Base-by-base conservation (phyloP, 2,329 filamentous ascomycete species). In the Trichoderma aggressivum region DNA sequence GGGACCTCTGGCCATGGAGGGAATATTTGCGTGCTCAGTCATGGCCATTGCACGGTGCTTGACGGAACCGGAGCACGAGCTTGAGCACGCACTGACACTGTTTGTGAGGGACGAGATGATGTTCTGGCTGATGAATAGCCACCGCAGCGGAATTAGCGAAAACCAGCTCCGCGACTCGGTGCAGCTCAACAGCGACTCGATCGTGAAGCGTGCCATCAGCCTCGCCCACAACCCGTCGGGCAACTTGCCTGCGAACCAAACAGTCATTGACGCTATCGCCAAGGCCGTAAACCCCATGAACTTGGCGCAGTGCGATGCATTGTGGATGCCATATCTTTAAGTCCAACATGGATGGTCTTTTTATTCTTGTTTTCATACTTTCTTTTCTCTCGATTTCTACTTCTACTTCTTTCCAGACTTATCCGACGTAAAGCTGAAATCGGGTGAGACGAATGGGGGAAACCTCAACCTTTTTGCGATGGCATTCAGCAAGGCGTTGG, bases 71-170 rank as follows among this genome's bases (percentile, higher is more conserved):
- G 89, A 92, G 78, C 88, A 89, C 77, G 94, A 98, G 81, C 88
- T 99, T n/a, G 96, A 97, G 79, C 94, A 98, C 81, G 94, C 97
- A 72, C 88, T 99, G 63, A 93, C 91, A 70, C 89, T 99, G 72
- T 98, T 98, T 80, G 96, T 99, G 73, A 90, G 96, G 7, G 96
- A 99, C 78, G 96, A 99, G 82, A 97, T 99, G 88, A 94, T 95
- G 75, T 97, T 94, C 83, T 99, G 96, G 96, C 94, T 94, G 76
- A 97, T 92, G 3, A 92, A 90, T 74, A 88, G 85, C 74, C 93
- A 97, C 79, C 89, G 94, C 14, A 80, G 78, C 53, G 78, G 76
- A 21, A 82, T 83, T 61, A 81, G 80, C 58, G 90, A 93, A 72
- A 88, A 86, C 36, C 90, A 93, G 78, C 84, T 97, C 62, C 86